A percentile compares a stretch with the other conserved stretches of the same genome.
phyloP scores from a whole-genome alignment of 495 filamentous ascomycete genomes.

The Apodospora peruviana region DNA sequence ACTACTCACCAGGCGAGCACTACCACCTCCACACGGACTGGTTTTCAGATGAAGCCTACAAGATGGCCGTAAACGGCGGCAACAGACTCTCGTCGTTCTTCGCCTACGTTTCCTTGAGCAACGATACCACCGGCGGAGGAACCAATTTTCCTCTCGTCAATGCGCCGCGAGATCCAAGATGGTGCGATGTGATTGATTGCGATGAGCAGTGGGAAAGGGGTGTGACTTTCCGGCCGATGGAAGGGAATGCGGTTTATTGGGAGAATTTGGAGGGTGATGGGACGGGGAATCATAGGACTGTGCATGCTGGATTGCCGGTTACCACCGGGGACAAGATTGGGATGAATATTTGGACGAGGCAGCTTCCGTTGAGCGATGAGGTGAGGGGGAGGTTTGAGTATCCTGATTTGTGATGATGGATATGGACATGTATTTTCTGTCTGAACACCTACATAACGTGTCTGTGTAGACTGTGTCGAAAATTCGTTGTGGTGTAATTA shows the following conservation, averaged over 20 bases:
- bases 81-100: conserved; percentile 47
- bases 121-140: conserved; percentile 45
- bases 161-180: conserved; percentile 30
- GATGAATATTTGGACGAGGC: conserved; percentile 68
- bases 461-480: no score
- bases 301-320: conserved; percentile 65
- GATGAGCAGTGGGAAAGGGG: conserved; percentile 45
- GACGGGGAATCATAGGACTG: conserved; percentile 52
- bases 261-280: conserved; percentile 56
- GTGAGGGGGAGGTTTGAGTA: conserved; percentile 22
- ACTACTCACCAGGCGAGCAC: conserved; percentile 36
- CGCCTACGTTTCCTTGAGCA: conserved; percentile 40
- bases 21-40: conserved; percentile 50
- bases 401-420: conserved; percentile 3
- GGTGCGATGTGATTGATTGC: conserved; percentile 56
- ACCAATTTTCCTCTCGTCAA: conserved; percentile 44
- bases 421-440: not conserved
- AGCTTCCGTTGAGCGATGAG: conserved; percentile 27
- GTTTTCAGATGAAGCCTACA: conserved; percentile 36
- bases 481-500: no score
- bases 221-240: conserved; percentile 57
- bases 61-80: conserved; percentile 35
- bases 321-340: conserved; percentile 61
- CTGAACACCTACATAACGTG: no score
- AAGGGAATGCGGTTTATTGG: conserved; percentile 69